phyloP scores from a whole-genome alignment of 2,329 filamentous ascomycete genomes.

The Penicillium decumbens region DNA sequence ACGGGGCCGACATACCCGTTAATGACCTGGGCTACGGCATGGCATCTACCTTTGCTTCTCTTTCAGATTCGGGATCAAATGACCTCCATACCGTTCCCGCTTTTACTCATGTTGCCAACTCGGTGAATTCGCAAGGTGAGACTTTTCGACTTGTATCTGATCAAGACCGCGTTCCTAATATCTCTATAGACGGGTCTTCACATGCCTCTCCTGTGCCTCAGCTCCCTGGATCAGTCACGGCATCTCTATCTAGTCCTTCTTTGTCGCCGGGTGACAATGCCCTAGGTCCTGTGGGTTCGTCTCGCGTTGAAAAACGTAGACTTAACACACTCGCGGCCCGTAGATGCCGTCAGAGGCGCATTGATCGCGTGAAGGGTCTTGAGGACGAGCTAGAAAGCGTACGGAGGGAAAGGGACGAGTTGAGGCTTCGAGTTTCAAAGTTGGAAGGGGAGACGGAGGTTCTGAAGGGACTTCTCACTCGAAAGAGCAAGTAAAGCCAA shows the following conservation, averaged over 20 bases:
- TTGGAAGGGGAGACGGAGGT: slow-evolving; percentile 36
- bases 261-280: slow-evolving; percentile 17
- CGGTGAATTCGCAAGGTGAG: slow-evolving; percentile 20
- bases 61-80: slow-evolving; percentile 21
- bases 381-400: slow-evolving; percentile 32
- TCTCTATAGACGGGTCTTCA: slow-evolving; percentile 14
- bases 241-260: slow-evolving; percentile 18
- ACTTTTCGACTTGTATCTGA: background rate
- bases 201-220: slow-evolving; percentile 20
- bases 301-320: slow-evolving; percentile 32
- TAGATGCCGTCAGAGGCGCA: slow-evolving; percentile 34
- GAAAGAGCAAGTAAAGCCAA: slow-evolving; percentile 16
- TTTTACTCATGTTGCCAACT: slow-evolving; percentile 12
- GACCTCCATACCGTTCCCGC: slow-evolving; percentile 9
- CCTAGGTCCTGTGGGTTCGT: slow-evolving; percentile 16
- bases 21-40: slow-evolving; percentile 13
- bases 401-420: slow-evolving; percentile 33
- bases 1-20: slow-evolving; percentile 11
- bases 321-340: slow-evolving; percentile 37
- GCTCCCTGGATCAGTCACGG: slow-evolving; percentile 11
- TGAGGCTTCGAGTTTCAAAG: slow-evolving; percentile 34
- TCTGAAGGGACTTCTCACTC: slow-evolving; percentile 26
- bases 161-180: slow-evolving; percentile 3
- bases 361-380: slow-evolving; percentile 31
- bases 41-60: slow-evolving; percentile 16